Evolutionary conservation across 1,284 basidiomycete genomes (phyloP).

Genomic region (Hymenochaete sp.): DNA sequence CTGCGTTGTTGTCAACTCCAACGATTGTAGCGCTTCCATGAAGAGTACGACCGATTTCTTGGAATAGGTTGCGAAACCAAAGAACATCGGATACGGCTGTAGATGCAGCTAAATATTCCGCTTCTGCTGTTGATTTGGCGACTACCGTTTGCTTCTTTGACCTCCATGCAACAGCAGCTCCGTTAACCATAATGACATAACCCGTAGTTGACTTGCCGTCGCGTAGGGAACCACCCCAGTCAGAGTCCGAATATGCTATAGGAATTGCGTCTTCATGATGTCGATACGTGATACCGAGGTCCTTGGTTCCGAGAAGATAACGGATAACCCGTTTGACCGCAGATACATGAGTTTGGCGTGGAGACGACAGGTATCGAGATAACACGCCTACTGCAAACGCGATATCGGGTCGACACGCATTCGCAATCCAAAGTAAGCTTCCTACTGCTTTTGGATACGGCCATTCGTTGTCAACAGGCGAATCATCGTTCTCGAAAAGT

Average conservation of each 20-base stretch:
- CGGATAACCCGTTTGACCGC: constrained; percentile 21
- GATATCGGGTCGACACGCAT: too few relatives aligned
- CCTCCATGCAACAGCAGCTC: constrained; percentile 27
- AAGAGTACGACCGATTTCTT: constrained; percentile 25
- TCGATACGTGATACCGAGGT: constrained; percentile 16
- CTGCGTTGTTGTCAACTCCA: constrained; percentile 33
- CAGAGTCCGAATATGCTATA: constrained; percentile 30
- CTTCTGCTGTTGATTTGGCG: constrained; percentile 30
- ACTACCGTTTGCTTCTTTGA: constrained; percentile 26
- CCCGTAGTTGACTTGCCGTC: too few relatives aligned
- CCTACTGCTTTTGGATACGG: too few relatives aligned
- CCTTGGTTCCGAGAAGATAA: constrained; percentile 21
- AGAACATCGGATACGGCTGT: too few relatives aligned
- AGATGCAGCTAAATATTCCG: constrained; percentile 31
- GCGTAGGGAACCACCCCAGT: constrained; percentile 27
- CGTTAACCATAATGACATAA: constrained; percentile 26
- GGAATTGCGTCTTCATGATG: constrained; percentile 10
- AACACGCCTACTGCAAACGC: too few relatives aligned
- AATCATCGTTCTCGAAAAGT: too few relatives aligned
- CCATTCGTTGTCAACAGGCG: too few relatives aligned
- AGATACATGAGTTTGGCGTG: constrained; percentile 15
- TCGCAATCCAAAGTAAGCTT: too few relatives aligned
- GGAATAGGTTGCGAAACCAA: constrained; percentile 23
- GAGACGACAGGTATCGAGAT: not conserved
- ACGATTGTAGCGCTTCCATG: constrained; percentile 21